phyloP scores from a whole-genome alignment of 208 protist genomes.

The Herpetomonas tarakana region DNA sequence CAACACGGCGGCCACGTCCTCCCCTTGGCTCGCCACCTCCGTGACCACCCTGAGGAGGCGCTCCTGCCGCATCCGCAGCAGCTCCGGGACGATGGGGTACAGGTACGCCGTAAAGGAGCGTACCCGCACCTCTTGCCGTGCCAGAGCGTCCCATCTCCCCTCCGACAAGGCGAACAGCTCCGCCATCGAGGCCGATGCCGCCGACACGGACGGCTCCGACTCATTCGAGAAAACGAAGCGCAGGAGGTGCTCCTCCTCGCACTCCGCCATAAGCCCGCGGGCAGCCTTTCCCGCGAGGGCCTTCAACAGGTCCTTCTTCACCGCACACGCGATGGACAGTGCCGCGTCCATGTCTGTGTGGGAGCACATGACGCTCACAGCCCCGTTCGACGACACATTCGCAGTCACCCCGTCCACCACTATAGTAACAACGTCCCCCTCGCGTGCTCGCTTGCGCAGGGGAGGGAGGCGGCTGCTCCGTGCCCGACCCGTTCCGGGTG shows the following conservation, averaged over 20 bases:
- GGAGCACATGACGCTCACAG: neutral
- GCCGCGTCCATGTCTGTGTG: neutral
- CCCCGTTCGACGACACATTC: neutral
- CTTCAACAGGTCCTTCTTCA: conserved; percentile 5
- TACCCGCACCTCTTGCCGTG: too few relatives aligned
- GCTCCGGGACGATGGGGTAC: neutral
- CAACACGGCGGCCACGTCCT: too few relatives aligned
- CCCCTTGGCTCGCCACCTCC: conserved; percentile 14
- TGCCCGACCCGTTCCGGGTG: too few relatives aligned
- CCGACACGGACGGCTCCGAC: too few relatives aligned
- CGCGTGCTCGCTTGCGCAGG: too few relatives aligned
- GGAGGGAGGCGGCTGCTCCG: too few relatives aligned
- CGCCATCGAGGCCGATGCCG: too few relatives aligned
- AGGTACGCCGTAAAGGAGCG: too few relatives aligned
- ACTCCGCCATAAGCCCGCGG: conserved; percentile 1
- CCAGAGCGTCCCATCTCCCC: too few relatives aligned
- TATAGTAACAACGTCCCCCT: too few relatives aligned
- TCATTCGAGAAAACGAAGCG: conserved; percentile 14
- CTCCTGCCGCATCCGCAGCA: neutral
- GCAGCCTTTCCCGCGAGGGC: neutral
- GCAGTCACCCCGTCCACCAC: neutral
- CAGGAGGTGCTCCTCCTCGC: conserved; percentile 14
- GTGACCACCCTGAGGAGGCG: neutral
- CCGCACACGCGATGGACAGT: conserved; percentile 1
- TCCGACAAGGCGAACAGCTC: too few relatives aligned